Evolutionary conservation across 2,329 filamentous ascomycete species (phyloP).

Genomic region (Talaromyces sp.): DNA sequence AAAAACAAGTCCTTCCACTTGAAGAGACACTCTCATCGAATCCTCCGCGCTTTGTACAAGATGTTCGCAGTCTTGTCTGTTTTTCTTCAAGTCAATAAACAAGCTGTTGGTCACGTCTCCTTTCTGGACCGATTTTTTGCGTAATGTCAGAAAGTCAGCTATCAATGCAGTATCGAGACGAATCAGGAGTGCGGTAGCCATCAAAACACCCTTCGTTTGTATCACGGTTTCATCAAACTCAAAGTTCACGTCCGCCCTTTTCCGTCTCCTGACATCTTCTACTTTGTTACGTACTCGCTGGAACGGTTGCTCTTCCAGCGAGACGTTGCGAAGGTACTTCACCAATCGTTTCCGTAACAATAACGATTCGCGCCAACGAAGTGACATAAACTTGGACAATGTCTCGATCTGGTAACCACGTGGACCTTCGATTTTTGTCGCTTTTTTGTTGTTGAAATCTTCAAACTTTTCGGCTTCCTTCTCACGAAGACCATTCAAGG

Average conservation of each 20-base stretch:
- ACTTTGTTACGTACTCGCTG: constrained; percentile 31
- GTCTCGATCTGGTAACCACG: not conserved
- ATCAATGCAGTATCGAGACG: constrained; percentile 48
- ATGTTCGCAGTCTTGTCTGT: constrained; percentile 34
- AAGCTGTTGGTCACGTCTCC: not conserved
- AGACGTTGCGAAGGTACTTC: constrained; percentile 27
- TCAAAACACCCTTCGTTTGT: constrained; percentile 36
- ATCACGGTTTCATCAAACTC: constrained; percentile 25
- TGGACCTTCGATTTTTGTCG: not conserved
- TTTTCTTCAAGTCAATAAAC: constrained; percentile 27
- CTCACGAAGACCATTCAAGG: not conserved
- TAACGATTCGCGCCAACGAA: constrained; percentile 20
- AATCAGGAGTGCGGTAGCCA: constrained; percentile 40
- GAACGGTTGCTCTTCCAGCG: constrained; percentile 36
- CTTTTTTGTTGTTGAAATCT: not conserved
- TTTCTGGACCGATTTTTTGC: constrained; percentile 6
- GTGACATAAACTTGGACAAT: not conserved
- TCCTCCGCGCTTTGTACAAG: constrained; percentile 37
- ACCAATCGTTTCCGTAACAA: constrained; percentile 24
- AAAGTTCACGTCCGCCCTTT: constrained; percentile 18
- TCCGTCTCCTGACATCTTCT: constrained; percentile 24
- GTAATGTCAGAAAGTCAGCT: constrained; percentile 35
- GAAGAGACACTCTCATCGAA: constrained; percentile 36
- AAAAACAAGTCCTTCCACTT: constrained; percentile 49
- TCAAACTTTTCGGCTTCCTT: not conserved